Base-by-base conservation (phyloP, 148 eudicot species). In the Pharnaceum exiguum region DNA sequence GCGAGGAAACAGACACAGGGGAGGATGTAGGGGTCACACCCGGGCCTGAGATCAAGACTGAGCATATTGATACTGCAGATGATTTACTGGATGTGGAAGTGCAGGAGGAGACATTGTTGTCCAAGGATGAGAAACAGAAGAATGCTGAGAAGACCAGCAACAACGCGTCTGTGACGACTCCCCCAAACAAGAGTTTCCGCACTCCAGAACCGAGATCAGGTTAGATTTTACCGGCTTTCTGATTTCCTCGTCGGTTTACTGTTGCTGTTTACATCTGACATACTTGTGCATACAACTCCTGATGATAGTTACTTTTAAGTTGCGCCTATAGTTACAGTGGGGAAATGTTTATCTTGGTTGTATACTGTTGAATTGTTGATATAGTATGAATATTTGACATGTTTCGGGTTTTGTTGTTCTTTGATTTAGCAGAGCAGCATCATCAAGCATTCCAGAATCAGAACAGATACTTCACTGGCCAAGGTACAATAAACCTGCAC, bases 131-230 rank as follows among this genome's bases (percentile, higher is more conserved):
- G 36, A 9, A 13, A 19, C 18, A 17, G 44, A 13, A 2, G 29
- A 50, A 46, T 8, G 30, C 19, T 24, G 10, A 12, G 30, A 32
- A 33, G 64, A 33, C 22, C 17, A 35, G 43, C 24, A 28, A 53
- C 18, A 44, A 24, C 43, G 51, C 32, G 32, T 42, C 26, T 53
- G 59, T 52, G 29, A 43, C n/a, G n/a, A n/a, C n/a, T n/a, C n/a
- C 17, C 3, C 39, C 51, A 52, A 44, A 10, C 5, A 22, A 52
- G 50, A 51, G 31, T 13, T 13, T 29, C 18, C 52, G 42, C 50
- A 28, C n/a, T 52, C 32, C 60, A 21, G 59, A 44, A 35, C 44
- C 68, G 9, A 11, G 30, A 52, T 31, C 59, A 63, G 68, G 68
- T 63, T 29, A 18, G 19, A 39, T 5, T 21, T 22, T n/a, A 21